Evolutionary conservation across 1,284 basidiomycete species (phyloP), one percentile per base, ranked within the genome.

Genomic region (Neolentinus lepideus): DNA sequence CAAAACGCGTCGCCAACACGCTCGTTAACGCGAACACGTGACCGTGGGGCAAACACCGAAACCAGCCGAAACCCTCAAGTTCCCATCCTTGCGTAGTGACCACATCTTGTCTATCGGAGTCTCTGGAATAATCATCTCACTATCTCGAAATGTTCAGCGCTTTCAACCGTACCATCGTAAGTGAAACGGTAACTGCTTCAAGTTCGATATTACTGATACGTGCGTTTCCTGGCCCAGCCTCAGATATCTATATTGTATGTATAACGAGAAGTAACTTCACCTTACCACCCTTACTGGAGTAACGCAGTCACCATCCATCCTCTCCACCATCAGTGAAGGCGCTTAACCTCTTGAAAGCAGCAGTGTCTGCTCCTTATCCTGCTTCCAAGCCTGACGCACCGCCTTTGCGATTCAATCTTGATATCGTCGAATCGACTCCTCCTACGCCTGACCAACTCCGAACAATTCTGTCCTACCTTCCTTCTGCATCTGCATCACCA

Each of bases 161-260:
- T 25, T 50, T 50, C 22, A 50, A 10, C 12, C 47, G 47, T 8
- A 9, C 24, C 6, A 14, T 50, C 14, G 47, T 50, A n/a, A 3
- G 47, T 50, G 19, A 46, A 21, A 6, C 47, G n/a, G 22, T 8
- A 14, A n/a, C n/a, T 43, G n/a, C 3, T n/a, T n/a, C 38, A 43
- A 6, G 47, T 29, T 6, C 6, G 12, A 26, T n/a, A 14, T 8
- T 24, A 50, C 22, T 50, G 24, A 50, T 16, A 6, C 25, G 12
- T 21, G 4, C 47, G 12, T 21, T 25, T 6, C 24, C 8, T n/a
- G 9, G 45, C 8, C 21, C 47, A 84, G 83, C 81, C 81, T 6
- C 76, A 85, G 62, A 73, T 85, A 21, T 84, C 83, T 1, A 83
- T 85, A n/a, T 85, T 85, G 83, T 85, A 62, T 61, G 83, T 67